phyloP scores from a whole-genome alignment of 2,329 filamentous ascomycete species.

The Ascochyta fabae region DNA sequence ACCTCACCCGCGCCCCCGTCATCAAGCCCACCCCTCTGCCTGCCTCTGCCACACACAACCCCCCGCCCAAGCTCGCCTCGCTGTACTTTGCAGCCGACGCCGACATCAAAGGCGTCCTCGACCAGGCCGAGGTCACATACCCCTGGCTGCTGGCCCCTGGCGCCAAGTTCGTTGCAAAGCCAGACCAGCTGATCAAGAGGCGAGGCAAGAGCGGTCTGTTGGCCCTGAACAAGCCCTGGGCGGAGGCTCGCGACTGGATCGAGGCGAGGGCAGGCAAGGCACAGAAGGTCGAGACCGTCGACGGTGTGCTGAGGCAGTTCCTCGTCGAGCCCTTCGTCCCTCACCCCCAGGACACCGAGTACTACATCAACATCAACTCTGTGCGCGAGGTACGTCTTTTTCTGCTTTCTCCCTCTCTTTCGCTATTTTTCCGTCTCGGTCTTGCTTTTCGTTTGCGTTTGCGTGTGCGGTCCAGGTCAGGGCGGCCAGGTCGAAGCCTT shows the following conservation, averaged over 20 bases:
- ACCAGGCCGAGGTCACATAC: conserved; percentile 96
- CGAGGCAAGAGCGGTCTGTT: conserved; percentile 98
- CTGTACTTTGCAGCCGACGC: conserved; percentile 92
- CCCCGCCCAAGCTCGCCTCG: conserved; percentile 86
- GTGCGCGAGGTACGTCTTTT: conserved; percentile 88
- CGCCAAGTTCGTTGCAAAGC: conserved; percentile 97
- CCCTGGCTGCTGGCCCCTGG: conserved; percentile 87
- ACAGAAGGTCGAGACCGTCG: conserved; percentile 90
- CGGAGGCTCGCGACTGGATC: conserved; percentile 93
- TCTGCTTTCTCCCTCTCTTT: conserved; percentile 34
- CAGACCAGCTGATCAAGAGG: conserved; percentile 99
- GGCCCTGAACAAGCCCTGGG: conserved; percentile 95
- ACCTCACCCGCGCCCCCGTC: conserved; percentile 94
- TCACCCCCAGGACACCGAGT: conserved; percentile 93
- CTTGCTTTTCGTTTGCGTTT: conserved; percentile 7
- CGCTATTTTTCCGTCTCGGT: conserved; percentile 20
- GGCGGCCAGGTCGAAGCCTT: background rate
- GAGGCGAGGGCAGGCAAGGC: conserved; percentile 88
- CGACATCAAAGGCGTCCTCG: conserved; percentile 80
- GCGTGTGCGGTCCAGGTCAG: background rate
- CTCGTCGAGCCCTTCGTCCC: conserved; percentile 98
- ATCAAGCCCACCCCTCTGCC: conserved; percentile 98
- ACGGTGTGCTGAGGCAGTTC: conserved; percentile 90
- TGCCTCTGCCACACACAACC: conserved; percentile 83
- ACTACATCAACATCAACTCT: conserved; percentile 99